These are phyloP conservation scores for Penicillium diatomitis DNA, from an alignment of 495 filamentous ascomycete genomes.

Conservation along the genomic window DNA sequence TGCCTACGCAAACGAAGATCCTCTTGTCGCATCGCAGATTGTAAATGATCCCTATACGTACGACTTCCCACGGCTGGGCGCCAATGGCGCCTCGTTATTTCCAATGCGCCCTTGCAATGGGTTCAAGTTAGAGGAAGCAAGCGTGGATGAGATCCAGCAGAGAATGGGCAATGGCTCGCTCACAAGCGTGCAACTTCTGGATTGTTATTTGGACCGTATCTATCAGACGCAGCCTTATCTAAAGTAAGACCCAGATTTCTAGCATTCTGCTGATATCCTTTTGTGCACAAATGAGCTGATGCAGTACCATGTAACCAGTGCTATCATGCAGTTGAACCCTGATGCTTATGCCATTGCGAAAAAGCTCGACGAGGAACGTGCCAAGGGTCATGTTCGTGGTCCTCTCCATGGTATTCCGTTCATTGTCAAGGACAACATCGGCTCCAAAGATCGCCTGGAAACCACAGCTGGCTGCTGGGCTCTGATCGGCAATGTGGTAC, in stretches of 20 bases:
- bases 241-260: conserved; percentile 33
- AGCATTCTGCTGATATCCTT: too few species aligned
- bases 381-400: conserved; percentile 42
- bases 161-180: conserved; percentile 31
- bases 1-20: conserved; percentile 3
- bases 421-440: conserved; percentile 70
- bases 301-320: conserved; percentile 15
- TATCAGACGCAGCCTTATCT: conserved; percentile 48
- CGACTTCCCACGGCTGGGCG: conserved; percentile 32
- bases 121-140: conserved; percentile 54
- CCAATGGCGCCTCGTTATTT: conserved; percentile 30
- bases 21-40: conserved; percentile 24
- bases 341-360: conserved; percentile 50
- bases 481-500: conserved; percentile 54
- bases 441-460: conserved; percentile 59
- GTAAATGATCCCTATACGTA: conserved; percentile 26
- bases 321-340: conserved; percentile 54
- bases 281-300: too few species aligned
- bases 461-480: conserved; percentile 53
- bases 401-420: conserved; percentile 67
- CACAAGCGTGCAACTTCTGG: conserved; percentile 39
- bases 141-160: conserved; percentile 45
- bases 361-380: conserved; percentile 49
- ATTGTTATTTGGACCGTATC: conserved; percentile 45
- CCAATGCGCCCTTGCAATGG: conserved; percentile 54